phyloP scores from a whole-genome alignment of 2,329 filamentous ascomycete species.

The Trichoderma gracile region DNA sequence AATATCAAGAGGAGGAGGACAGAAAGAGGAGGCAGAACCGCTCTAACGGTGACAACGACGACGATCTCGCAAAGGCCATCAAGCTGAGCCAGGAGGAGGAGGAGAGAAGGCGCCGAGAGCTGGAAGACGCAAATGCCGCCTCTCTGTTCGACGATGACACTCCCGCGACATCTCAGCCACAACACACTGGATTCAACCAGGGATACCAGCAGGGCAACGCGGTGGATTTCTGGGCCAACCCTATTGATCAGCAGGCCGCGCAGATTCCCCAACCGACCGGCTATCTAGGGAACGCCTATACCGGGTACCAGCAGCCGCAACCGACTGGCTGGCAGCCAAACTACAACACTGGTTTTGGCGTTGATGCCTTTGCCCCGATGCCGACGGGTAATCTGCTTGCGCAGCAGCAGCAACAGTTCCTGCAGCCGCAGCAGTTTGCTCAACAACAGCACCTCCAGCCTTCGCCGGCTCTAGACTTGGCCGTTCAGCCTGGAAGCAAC shows the following conservation, averaged over 20 bases:
- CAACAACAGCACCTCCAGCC: conserved; percentile 39
- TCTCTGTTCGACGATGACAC: conserved; percentile 86
- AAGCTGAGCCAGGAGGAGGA: conserved; percentile 94
- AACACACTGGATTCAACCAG: conserved; percentile 89
- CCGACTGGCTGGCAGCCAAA: conserved; percentile 56
- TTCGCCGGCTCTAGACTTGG: conserved; percentile 54
- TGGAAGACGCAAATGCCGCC: conserved; percentile 81
- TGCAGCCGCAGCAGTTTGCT: conserved; percentile 41
- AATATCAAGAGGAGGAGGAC: conserved; percentile 92
- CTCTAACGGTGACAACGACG: conserved; percentile 64
- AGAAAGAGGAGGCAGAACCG: conserved; percentile 68
- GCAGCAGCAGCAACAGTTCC: conserved; percentile 41
- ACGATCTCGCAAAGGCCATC: conserved; percentile 92
- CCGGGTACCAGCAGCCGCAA: conserved; percentile 51
- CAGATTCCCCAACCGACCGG: conserved; percentile 68
- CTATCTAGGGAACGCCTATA: conserved; percentile 60
- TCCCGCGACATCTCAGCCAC: conserved; percentile 61
- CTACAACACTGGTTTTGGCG: conserved; percentile 66
- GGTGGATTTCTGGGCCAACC: conserved; percentile 97
- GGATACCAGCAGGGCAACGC: conserved; percentile 96
- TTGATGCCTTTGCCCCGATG: conserved; percentile 1
- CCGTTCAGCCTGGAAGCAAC: conserved; percentile 78
- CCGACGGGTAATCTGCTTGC: conserved; percentile 5
- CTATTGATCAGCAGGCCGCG: conserved; percentile 66
- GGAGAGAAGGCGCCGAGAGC: conserved; percentile 79